A percentile compares a stretch with the other conserved stretches of the same genome.
These are phyloP conservation scores for Quambalaria eucalypti DNA, from an alignment of 1,284 basidiomycete genomes.

Conservation along the genomic window DNA sequence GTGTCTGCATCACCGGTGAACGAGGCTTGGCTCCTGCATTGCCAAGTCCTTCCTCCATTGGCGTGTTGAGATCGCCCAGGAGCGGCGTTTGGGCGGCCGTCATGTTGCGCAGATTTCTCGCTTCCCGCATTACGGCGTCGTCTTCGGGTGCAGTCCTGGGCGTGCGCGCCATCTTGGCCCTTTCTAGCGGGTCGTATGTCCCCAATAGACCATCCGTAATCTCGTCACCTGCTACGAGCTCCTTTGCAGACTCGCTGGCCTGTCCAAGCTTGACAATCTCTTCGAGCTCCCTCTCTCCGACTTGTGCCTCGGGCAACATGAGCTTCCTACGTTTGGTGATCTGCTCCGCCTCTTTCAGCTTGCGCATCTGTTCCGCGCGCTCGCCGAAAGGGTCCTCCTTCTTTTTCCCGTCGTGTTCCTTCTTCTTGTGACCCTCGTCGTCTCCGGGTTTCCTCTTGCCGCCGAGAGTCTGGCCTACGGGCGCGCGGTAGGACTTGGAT, in stretches of 20 bases:
- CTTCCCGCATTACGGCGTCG: slow-evolving; percentile 68
- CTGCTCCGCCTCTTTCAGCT: slow-evolving; percentile 90
- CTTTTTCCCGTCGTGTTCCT: slow-evolving; percentile 54
- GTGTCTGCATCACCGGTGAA: slow-evolving; percentile 65
- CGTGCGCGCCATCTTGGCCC: slow-evolving; percentile 80
- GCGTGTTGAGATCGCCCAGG: slow-evolving; percentile 91
- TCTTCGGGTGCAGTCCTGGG: slow-evolving; percentile 76
- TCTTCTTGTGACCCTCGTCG: slow-evolving; percentile 64
- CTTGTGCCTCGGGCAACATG: slow-evolving; percentile 78
- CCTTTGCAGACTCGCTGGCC: slow-evolving; percentile 76
- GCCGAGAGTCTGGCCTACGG: slow-evolving; percentile 74
- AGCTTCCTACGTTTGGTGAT: slow-evolving; percentile 81
- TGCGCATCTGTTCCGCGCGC: slow-evolving; percentile 91
- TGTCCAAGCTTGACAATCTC: slow-evolving; percentile 98
- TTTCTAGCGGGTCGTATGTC: slow-evolving; percentile 81
- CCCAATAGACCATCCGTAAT: slow-evolving; percentile 71
- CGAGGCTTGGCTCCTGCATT: slow-evolving; percentile 83
- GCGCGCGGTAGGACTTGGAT: slow-evolving; percentile 73
- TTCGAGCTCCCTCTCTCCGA: slow-evolving; percentile 89
- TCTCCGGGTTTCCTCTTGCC: slow-evolving; percentile 58
- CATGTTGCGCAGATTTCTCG: slow-evolving; percentile 87
- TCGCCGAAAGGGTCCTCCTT: slow-evolving; percentile 55
- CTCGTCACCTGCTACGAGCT: slow-evolving; percentile 56
- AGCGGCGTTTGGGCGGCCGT: slow-evolving; percentile 83
- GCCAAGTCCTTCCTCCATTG: slow-evolving; percentile 76